Base-by-base conservation (phyloP, 2,329 filamentous ascomycete genomes). In the Aspergillus luchuensis region DNA sequence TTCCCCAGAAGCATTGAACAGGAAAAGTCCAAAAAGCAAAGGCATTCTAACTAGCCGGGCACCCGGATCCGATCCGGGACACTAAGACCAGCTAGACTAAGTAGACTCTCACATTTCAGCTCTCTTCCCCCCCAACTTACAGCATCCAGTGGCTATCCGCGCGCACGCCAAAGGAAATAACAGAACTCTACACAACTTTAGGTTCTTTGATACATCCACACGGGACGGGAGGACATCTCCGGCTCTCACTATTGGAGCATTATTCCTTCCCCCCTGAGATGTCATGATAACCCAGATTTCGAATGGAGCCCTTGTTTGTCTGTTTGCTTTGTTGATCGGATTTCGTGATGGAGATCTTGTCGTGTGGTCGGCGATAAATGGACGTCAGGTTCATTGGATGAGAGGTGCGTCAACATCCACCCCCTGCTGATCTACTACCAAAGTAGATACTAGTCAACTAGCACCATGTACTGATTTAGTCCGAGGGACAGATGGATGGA, bases 191-290 rank as follows among this genome's bases (percentile, higher is more conserved):
- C 47, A 17, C 47, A 13, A 8, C 15, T 50, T 33, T 50, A 33
- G 47, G 47, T 33, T 19, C 25, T 50, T 50, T 33, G 47, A 50
- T 50, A 50, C 25, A 50, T 50, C 47, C 25, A 50, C 25, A 30
- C 23, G 25, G 45, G 45, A 23, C 45, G 45, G 25, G n/a, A 28
- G 47, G 47, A 28, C 23, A 50, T 50, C 23, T 30, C 47, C 23
- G 25, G 25, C n/a, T 17, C 6, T 33, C 25, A 17, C 47, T 11
- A 30, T 30, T 49, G 41, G 41, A 23, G 41, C 33, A 36, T 36
- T 36, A 13, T 36, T 36, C 11, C 33, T 36, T 13, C 41, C 41
- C 41, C 39, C 41, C 5, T 43, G 41, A 23, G 13, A 45, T 45
- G 41, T 45, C 41, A 23, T 45, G n/a, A 43, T 43, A 17, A 43